phyloP scores from a whole-genome alignment of 352 stramenopile genomes.

The Achlya hypogyna region DNA sequence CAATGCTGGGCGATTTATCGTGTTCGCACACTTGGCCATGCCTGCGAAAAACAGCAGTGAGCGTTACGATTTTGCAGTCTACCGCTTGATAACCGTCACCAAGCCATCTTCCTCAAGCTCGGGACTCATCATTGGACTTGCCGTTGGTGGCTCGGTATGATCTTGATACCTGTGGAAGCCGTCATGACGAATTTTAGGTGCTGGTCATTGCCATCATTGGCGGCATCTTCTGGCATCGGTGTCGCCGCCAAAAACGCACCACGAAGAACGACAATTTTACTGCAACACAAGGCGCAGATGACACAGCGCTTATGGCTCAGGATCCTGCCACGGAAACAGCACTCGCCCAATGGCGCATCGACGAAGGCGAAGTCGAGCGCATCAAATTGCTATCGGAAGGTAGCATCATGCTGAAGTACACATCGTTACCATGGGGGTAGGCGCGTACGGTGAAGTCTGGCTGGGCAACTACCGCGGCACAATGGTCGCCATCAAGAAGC shows the following conservation, averaged over 20 bases:
- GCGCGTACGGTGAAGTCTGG: slow-evolving; percentile 71
- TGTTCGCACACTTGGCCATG: neutral
- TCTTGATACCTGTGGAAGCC: neutral
- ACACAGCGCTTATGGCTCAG: neutral
- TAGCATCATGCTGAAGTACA: neutral
- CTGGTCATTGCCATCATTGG: neutral
- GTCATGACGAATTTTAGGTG: neutral
- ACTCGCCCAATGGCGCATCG: neutral
- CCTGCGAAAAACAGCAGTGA: neutral
- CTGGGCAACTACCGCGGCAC: slow-evolving; percentile 57
- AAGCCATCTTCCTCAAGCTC: neutral
- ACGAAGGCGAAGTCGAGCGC: neutral
- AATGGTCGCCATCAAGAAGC: slow-evolving; percentile 66
- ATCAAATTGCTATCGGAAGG: neutral
- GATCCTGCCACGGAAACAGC: neutral
- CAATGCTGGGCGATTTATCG: neutral
- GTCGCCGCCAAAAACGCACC: neutral
- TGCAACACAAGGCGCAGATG: neutral
- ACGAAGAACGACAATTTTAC: neutral
- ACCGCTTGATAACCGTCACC: neutral
- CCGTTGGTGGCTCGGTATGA: neutral
- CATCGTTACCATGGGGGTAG: slow-evolving; percentile 2
- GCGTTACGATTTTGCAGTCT: neutral
- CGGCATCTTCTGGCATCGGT: neutral
- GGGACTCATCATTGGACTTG: neutral